Base-by-base conservation (phyloP, 2,329 filamentous ascomycete genomes). In the Chrysosporium keratinophilum region DNA sequence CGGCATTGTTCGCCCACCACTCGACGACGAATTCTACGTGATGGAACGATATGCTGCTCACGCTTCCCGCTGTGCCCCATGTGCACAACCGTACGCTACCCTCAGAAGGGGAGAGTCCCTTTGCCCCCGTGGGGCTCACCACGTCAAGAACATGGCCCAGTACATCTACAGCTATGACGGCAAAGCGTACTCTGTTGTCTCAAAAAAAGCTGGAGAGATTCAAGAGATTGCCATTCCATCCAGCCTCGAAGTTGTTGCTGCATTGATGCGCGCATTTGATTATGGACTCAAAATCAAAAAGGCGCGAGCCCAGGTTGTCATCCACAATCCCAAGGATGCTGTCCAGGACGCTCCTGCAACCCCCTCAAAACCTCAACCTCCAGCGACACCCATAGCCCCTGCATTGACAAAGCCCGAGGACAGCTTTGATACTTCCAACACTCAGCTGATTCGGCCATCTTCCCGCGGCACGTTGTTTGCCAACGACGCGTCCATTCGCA, bases 181-280 rank as follows among this genome's bases (percentile, higher is more conserved):
- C n/a, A 65, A 64, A 50, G 63, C 70, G 35, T 73, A 69, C 57
- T 74, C 73, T 0, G 64, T 67, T 6, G 65, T 74, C 47, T 71
- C 74, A 61, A 65, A 64, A n/a, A 67, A 71, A 40, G 61, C 58
- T 44, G 65, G 68, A 56, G 62, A 68, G 23, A 59, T 63, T 1
- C 69, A 67, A 2, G 64, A 73, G 19, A 65, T 76, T 55, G 69
- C 71, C 57, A 68, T 76, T 31, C 73, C 74, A 5, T 59, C 62
- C 6, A 62, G 65, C 40, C 70, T 62, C 55, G 57, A 58, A 5
- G 64, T 65, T 5, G 65, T 71, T 42, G 64, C 65, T 14, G 63
- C 61, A 15, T 63, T 76, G 14, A 63, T 76, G 9, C 65, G 67
- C 6, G 73, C 73, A 1, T 62, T 75, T 20, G 71, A 74, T 51